Base-by-base conservation (phyloP, 2,329 filamentous ascomycete genomes). In the Exutisphaerella laricina region DNA sequence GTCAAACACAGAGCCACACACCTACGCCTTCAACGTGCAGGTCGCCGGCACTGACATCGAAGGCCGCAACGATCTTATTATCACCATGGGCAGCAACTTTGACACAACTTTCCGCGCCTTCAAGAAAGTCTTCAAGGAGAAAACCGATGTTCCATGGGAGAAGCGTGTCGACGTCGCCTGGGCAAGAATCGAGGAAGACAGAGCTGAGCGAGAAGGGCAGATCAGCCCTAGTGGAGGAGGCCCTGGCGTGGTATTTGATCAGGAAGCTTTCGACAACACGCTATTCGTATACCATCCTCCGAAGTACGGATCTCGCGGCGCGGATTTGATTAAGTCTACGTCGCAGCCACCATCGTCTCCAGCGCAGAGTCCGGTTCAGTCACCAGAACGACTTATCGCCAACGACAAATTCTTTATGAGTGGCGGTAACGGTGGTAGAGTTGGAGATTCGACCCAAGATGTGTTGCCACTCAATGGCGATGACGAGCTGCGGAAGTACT, bases 11-110 rank as follows among this genome's bases (percentile, higher is more conserved):
- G 64, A 66, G 10, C 82, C 82, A 0, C 69, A 67, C 45, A 72
- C 76, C 0, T 88, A 86, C 65, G 75, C 73, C 51, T 76, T 78
- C 33, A 75, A 75, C 5, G 72, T 54, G 25, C 52, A 54, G 16
- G 55, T 50, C 38, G 48, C 51, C 21, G 49, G 54, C 30, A 59
- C 57, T 4, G 42, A 41, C 17, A 32, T 46, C 1, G 31, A 22
- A 2, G 39, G 51, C 2, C 33, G 26, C 4, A 54, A 54, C 49
- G 53, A 58, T 22, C 46, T 65, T 40, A 52, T 69, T 25, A 48
- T 54, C 8, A 60, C 61, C 1, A 45, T 60, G 8, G 56, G 57
- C 44, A 57, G 59, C 40, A 43, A 51, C 45, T 69, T 59, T 53
- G 5, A 31, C 1, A 53, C 57, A 7, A 66, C 69, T 7, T 63